Evolutionary conservation across 108 stramenopile species (phyloP), one percentile per base, ranked within the genome.

Genomic region (Nannochloropsis oceanica): DNA sequence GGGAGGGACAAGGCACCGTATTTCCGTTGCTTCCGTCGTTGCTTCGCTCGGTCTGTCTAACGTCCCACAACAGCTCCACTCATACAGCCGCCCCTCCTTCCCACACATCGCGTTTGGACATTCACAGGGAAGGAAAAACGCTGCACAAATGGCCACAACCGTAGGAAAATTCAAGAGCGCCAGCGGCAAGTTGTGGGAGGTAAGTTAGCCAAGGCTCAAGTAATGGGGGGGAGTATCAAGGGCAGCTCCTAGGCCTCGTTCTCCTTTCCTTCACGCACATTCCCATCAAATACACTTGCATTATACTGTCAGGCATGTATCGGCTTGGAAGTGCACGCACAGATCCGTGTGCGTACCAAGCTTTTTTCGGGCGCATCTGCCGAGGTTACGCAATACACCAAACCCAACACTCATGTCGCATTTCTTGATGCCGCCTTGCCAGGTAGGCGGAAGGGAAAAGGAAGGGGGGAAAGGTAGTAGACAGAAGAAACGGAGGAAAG

Each of bases 351-450:
- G 43, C 13, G n/a, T 11, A 44, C 27, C 79, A 91, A 91, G 83
- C 84, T 89, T 12, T 73, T 73, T 73, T 73, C 59, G n/a, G 59
- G 59, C 5, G 59, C 59, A 18, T 73, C 59, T 7, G 59, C 59
- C 22, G 22, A 73, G 59, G 59, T 73, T 10, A 73, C 59, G n/a
- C 22, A 5, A 18, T 73, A 73, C 59, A n/a, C 18, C 5, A 18
- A n/a, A 73, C 91, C 94, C 14, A 95, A 96, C 82, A 83, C 90
- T 26, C 86, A 82, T 25, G 92, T 95, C 22, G 91, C 86, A 27
- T 93, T 91, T 93, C n/a, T 73, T 7, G 59, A 73, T 3, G 59
- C 59, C 59, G 59, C 59, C 18, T n/a, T 73, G 9, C 59, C 59
- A 73, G 59, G 59, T 73, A 73, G 59, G n/a, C 59, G n/a, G 22